phyloP scores from a whole-genome alignment of 345 rosid species.

The Rhodamnia argentea region DNA sequence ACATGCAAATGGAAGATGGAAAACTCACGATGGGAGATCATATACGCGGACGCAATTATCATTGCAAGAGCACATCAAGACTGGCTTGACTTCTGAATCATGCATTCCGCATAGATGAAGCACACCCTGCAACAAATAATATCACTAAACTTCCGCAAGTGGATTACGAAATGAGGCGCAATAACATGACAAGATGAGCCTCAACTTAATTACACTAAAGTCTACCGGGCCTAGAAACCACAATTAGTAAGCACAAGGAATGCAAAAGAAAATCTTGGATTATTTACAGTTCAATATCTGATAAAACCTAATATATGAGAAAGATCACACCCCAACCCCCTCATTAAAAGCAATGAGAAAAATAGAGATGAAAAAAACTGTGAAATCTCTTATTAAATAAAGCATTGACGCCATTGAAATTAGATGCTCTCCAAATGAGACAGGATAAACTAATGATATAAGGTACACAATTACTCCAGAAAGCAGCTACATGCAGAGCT shows the following conservation, averaged over 20 bases:
- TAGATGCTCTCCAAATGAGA: neutral
- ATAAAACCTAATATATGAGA: neutral
- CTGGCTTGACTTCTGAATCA: conserved; percentile 75
- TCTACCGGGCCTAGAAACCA: neutral
- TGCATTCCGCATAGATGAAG: conserved; percentile 72
- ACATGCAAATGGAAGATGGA: neutral
- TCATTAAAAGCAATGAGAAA: neutral
- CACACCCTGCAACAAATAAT: conserved; percentile 48
- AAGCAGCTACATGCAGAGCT: neutral
- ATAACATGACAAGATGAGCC: neutral
- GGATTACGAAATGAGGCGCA: neutral
- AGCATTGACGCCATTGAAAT: neutral
- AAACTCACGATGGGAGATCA: conserved; percentile 94
- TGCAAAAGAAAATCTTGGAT: neutral
- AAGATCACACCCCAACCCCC: neutral
- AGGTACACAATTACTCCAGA: neutral
- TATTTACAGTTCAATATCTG: neutral
- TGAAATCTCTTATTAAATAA: neutral
- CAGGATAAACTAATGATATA: neutral
- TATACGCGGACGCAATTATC: conserved; percentile 59
- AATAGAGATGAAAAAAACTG: neutral
- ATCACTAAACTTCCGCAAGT: neutral
- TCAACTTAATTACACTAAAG: too few species aligned
- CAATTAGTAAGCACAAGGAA: neutral
- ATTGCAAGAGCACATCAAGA: conserved; percentile 71